Evolutionary conservation across 2,329 filamentous ascomycete genomes (phyloP).

Genomic region (Aspergillus intermedius): DNA sequence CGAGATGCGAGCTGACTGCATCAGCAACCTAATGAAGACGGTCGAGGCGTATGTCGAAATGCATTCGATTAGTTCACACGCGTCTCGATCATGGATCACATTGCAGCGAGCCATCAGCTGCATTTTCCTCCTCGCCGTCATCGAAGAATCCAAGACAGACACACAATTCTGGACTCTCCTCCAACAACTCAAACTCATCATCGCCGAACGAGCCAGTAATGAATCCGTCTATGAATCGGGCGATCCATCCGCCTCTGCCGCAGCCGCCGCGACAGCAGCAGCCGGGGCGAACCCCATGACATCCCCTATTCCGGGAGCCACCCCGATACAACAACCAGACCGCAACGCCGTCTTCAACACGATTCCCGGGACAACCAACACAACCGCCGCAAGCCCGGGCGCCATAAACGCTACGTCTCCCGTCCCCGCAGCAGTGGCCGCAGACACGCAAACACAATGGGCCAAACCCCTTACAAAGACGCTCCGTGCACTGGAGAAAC

Average conservation of each 20-base stretch:
- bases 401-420: conserved; percentile 22
- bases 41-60: conserved; percentile 58
- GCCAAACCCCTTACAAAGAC: conserved; percentile 42
- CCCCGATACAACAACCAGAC: conserved; percentile 2
- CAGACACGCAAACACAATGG: conserved; percentile 39
- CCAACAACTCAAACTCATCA: conserved; percentile 38
- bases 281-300: conserved; percentile 7
- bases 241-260: conserved; percentile 3
- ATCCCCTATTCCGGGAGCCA: conserved; percentile 12
- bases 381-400: conserved; percentile 19
- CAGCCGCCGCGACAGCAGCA: conserved; percentile 6
- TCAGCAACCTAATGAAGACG: conserved; percentile 49
- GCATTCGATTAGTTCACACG: conserved; percentile 36
- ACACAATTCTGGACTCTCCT: conserved; percentile 35
- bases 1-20: conserved; percentile 47
- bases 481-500: conserved; percentile 40
- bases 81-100: conserved; percentile 42
- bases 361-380: conserved; percentile 25
- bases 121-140: conserved; percentile 41
- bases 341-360: conserved; percentile 14
- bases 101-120: conserved; percentile 43
- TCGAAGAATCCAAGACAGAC: conserved; percentile 39
- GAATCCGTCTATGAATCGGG: conserved; percentile 25
- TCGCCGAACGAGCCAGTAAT: conserved; percentile 35
- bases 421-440: conserved; percentile 18